Conservation (phyloP, 495 filamentous ascomycete species). For the Trichoderma parareesei region DNA sequence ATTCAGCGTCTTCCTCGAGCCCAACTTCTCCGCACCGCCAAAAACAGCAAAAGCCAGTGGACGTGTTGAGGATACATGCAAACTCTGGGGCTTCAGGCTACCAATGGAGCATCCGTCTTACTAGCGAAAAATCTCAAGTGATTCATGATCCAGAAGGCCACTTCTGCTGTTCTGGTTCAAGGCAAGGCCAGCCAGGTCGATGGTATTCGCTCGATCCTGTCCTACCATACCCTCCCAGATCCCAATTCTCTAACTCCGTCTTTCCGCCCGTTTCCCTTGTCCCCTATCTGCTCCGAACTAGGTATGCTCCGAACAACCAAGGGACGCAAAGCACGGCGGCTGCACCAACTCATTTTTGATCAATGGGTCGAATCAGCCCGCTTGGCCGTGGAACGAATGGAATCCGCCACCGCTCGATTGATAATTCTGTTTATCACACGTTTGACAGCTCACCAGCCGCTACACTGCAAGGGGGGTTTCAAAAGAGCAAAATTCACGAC, state of each 20-base stretch:
- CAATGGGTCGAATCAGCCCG: not conserved
- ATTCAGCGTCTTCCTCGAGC: too few species aligned
- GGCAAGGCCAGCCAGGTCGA: too few species aligned
- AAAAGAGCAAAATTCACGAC: too few species aligned
- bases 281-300: not conserved
- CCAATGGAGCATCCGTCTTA: too few species aligned
- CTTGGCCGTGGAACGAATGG: not conserved
- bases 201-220: not conserved
- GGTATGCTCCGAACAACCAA: not conserved
- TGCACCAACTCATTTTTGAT: not conserved
- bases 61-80: too few species aligned
- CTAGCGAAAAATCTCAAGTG: too few species aligned
- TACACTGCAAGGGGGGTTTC: not conserved
- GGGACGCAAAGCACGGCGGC: not conserved
- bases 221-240: not conserved
- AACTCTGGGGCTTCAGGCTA: too few species aligned
- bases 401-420: not conserved
- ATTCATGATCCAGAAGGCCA: too few species aligned
- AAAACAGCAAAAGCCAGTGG: too few species aligned
- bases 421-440: not conserved
- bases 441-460: slow-evolving; percentile 4
- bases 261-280: not conserved
- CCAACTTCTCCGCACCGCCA: too few species aligned
- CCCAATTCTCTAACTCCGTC: not conserved
- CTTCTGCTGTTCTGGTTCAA: too few species aligned